phyloP scores from a whole-genome alignment of 148 eudicot species.

The Cornus suecica region DNA sequence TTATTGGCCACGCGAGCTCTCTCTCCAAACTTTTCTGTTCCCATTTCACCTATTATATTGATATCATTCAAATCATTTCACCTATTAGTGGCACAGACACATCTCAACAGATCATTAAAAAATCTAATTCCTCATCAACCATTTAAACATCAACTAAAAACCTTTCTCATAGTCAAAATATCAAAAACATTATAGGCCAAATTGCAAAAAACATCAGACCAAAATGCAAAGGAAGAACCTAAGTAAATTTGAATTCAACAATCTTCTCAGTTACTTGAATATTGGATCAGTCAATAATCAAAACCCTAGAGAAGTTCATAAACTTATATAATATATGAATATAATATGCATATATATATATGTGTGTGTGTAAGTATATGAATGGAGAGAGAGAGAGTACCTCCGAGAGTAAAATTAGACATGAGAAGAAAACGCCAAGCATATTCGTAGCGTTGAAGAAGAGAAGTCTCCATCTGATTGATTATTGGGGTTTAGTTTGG shows the following conservation, averaged over 20 bases:
- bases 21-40: too few relatives aligned
- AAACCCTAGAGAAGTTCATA: too few relatives aligned
- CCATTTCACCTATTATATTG: too few relatives aligned
- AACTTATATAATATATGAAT: too few relatives aligned
- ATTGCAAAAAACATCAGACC: background rate
- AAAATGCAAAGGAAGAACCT: background rate
- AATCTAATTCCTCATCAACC: too few relatives aligned
- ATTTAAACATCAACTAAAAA: background rate
- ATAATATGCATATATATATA: too few relatives aligned
- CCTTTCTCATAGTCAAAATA: constrained; percentile 1
- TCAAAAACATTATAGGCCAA: constrained; percentile 3
- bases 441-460: constrained; percentile 30
- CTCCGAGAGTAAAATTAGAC: constrained; percentile 61
- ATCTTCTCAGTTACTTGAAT: background rate
- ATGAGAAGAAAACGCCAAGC: constrained; percentile 57
- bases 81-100: too few relatives aligned
- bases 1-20: too few relatives aligned
- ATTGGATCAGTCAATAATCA: background rate
- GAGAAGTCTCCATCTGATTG: background rate
- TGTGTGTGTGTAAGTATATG: too few relatives aligned
- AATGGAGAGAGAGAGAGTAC: constrained; percentile 11
- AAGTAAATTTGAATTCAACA: constrained; percentile 2
- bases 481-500: too few relatives aligned
- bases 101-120: too few relatives aligned
- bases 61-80: too few relatives aligned